phyloP scores from a whole-genome alignment of 768 basidiomycete species.

The Pleurotus platypus region DNA sequence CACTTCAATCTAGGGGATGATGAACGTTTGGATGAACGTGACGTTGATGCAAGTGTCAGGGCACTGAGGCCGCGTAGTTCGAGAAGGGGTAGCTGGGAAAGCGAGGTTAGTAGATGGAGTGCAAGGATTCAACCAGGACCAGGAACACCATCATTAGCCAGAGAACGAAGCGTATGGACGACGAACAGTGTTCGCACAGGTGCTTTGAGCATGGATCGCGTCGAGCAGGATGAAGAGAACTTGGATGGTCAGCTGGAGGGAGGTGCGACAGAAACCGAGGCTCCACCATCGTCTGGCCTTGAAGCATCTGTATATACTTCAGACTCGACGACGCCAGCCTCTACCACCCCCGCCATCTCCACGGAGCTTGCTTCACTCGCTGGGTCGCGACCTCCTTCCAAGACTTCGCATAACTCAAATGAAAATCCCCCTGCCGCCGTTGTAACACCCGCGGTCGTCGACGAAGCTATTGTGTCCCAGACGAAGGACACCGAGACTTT shows the following conservation, averaged over 20 bases:
- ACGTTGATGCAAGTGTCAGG: conserved; percentile 84
- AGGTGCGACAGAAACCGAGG: conserved; percentile 21
- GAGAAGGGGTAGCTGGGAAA: conserved; percentile 88
- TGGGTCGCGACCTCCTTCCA: neutral
- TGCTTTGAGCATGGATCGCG: conserved; percentile 47
- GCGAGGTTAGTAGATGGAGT: conserved; percentile 86
- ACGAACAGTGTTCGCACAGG: conserved; percentile 60
- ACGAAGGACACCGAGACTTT: too few species aligned
- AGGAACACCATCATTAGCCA: conserved; percentile 40
- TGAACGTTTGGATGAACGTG: conserved; percentile 60
- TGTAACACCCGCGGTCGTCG: too few species aligned
- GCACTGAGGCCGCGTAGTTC: conserved; percentile 87
- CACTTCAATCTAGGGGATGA: conserved; percentile 67
- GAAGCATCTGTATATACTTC: neutral
- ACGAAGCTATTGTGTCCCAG: too few species aligned
- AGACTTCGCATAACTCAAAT: neutral
- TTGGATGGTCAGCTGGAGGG: conserved; percentile 18
- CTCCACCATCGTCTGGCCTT: neutral
- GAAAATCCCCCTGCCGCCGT: neutral
- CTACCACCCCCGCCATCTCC: neutral
- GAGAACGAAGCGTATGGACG: conserved; percentile 60
- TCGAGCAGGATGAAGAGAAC: conserved; percentile 16
- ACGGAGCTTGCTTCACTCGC: neutral
- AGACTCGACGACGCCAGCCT: neutral
- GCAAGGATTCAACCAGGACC: conserved; percentile 54